These are phyloP conservation scores for Tetrapyrgos nigripes DNA, from an alignment of 1,284 basidiomycete genomes.

Conservation along the genomic window DNA sequence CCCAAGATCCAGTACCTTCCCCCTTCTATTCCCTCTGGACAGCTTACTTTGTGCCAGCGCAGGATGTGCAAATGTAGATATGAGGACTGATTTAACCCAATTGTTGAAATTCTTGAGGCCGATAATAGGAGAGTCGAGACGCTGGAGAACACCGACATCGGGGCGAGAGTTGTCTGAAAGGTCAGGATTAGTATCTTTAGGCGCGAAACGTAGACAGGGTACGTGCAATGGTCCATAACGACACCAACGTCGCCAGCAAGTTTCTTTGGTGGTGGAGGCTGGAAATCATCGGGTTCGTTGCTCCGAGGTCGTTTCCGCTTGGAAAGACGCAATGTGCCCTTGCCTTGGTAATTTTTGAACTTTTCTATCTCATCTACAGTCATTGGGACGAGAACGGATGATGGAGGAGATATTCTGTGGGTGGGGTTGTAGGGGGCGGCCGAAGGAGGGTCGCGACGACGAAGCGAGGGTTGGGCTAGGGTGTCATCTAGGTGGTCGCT, in stretches of 20 bases:
- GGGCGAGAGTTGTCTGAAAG: conserved; percentile 87
- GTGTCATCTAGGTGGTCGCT: conserved; percentile 47
- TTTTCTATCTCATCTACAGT: conserved; percentile 65
- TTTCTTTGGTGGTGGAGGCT: conserved; percentile 56
- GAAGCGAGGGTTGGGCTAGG: conserved; percentile 26
- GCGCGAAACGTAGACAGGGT: conserved; percentile 12
- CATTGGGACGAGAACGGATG: conserved; percentile 68
- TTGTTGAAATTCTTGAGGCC: conserved; percentile 98
- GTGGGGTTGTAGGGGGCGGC: conserved; percentile 66
- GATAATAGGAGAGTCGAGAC: conserved; percentile 94
- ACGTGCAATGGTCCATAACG: conserved; percentile 77
- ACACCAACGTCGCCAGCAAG: conserved; percentile 67
- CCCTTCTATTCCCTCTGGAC: conserved; percentile 39
- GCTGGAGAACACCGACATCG: conserved; percentile 86
- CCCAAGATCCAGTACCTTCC: conserved; percentile 93
- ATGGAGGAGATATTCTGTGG: conserved; percentile 64
- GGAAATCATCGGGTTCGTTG: conserved; percentile 43
- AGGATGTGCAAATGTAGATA: conserved; percentile 84
- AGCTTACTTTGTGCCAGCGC: conserved; percentile 44
- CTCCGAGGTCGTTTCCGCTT: conserved; percentile 65
- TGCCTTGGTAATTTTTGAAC: conserved; percentile 64
- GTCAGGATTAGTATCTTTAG: conserved; percentile 4
- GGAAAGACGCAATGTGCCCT: conserved; percentile 59
- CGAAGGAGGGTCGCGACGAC: conserved; percentile 33
- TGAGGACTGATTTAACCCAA: conserved; percentile 97